Evolutionary conservation across 306 rosid genomes (phyloP), one percentile per base, ranked within the genome.

Genomic region (Sophora flavescens): DNA sequence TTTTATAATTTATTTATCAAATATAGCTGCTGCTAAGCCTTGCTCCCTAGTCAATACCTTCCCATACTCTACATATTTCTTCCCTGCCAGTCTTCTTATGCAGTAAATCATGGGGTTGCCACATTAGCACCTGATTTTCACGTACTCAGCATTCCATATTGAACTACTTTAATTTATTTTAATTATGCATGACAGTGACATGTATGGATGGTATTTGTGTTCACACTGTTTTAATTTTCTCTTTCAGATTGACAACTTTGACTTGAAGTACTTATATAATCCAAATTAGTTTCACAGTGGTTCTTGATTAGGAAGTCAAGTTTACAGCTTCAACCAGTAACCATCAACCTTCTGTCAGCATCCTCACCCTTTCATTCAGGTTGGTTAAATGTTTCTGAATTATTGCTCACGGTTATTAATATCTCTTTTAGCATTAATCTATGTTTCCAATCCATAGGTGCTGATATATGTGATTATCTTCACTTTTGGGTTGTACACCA

Each of bases 231-330:
- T 69, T 51, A 35, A 72, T 72, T 77, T 53, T 77, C 74, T 84
- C 54, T 73, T 88, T 70, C 89, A 86, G 86, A 67, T 60, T 53
- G 77, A 85, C 71, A 81, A 74, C 78, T 72, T 89, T 91, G 95
- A 88, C 91, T 68, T 59, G 69, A 58, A 88, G n/a, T n/a, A 22
- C 82, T 76, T 80, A 83, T 82, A 81, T 80, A 83, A 81, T 72
- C 76, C 63, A 72, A 35, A 68, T 50, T 71, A 81, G 70, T 80
- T 81, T 78, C 77, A 26, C 53, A 60, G 15, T n/a, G n/a, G n/a
- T n/a, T n/a, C n/a, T n/a, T 59, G 80, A 51, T 53, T 71, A 81
- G 64, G 22, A 58, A 75, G 68, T 78, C 76, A 47, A 16, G 26
- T 44, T 83, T 66, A 39, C 47, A 83, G 68, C 44, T 67, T 47